Percentiles rank a stretch among this genome's conserved stretches.
Conservation (phyloP, 495 filamentous ascomycete genomes). For the Terfezia claveryi region DNA sequence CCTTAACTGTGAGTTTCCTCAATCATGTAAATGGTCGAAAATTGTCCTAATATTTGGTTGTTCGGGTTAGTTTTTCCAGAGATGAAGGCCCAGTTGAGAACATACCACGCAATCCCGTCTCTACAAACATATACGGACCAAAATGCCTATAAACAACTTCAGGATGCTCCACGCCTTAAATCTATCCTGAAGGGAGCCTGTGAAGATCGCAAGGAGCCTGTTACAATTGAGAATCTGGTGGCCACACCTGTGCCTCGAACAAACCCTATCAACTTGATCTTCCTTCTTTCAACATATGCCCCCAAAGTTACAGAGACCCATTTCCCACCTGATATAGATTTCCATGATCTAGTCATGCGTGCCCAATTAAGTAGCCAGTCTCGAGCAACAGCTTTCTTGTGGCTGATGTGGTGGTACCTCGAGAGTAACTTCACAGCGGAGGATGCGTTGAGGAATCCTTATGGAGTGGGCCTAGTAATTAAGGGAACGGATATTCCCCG, state of each 20-base stretch:
- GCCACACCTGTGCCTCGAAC: slow-evolving; percentile 47
- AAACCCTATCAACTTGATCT: slow-evolving; percentile 92
- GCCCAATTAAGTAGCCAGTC: slow-evolving; percentile 59
- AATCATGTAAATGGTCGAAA: slow-evolving; percentile 23
- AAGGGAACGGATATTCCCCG: slow-evolving; percentile 23
- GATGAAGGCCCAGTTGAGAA: slow-evolving; percentile 94
- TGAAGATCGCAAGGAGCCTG: slow-evolving; percentile 75
- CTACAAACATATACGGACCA: slow-evolving; percentile 72
- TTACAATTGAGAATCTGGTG: slow-evolving; percentile 65
- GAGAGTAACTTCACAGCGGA: slow-evolving; percentile 81
- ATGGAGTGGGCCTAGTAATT: slow-evolving; percentile 50
- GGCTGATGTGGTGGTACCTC: slow-evolving; percentile 99
- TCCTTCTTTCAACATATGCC: slow-evolving; percentile 78
- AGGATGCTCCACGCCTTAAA: slow-evolving; percentile 88
- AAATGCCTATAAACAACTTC: slow-evolving; percentile 90
- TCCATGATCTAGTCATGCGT: slow-evolving; percentile 91
- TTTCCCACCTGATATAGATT: slow-evolving; percentile 67
- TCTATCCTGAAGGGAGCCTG: slow-evolving; percentile 94
- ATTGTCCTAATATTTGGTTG: background rate
- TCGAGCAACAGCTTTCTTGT: slow-evolving; percentile 74
- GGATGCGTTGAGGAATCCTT: slow-evolving; percentile 69
- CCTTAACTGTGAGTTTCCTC: slow-evolving; percentile 53
- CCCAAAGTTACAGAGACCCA: slow-evolving; percentile 81
- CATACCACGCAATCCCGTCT: slow-evolving; percentile 93
- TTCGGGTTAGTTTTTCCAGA: slow-evolving; percentile 69